Percentiles rank a stretch among this genome's conserved stretches.
phyloP scores from a whole-genome alignment of 345 rosid genomes.

The Pugionium cornutum region DNA sequence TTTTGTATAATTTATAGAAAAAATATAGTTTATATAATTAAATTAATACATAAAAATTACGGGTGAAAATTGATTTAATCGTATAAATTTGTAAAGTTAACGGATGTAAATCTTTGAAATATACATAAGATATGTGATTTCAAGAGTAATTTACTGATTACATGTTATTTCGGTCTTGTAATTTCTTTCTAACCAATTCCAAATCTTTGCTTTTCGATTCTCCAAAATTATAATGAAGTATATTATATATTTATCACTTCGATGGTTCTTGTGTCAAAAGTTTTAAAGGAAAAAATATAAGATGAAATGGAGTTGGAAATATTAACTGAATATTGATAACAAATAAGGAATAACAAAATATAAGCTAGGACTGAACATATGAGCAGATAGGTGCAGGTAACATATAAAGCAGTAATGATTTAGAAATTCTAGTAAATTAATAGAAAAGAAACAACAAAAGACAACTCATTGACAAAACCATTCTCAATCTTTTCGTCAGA shows the following conservation, averaged over 20 bases:
- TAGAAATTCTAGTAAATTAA: slow-evolving; percentile 29
- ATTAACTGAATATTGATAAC: slow-evolving; percentile 23
- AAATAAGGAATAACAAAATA: slow-evolving; percentile 35
- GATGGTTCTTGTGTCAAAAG: not conserved
- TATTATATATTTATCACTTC: not conserved
- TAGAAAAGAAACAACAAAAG: slow-evolving; percentile 39
- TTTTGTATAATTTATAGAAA: no score
- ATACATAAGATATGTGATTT: no score
- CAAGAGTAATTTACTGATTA: no score
- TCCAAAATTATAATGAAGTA: no score
- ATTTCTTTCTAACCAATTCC: no score
- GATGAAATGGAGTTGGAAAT: not conserved
- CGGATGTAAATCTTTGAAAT: no score
- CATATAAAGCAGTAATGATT: slow-evolving; percentile 37
- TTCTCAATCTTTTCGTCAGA: slow-evolving; percentile 40
- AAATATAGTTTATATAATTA: no score
- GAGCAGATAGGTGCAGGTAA: slow-evolving; percentile 42
- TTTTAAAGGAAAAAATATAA: not conserved
- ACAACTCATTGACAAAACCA: slow-evolving; percentile 44
- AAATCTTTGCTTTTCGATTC: no score
- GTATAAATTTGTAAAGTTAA: no score
- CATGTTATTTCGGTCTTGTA: no score
- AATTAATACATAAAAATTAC: no score
- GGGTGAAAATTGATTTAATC: no score
- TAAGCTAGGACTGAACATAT: slow-evolving; percentile 37